Base-by-base conservation (phyloP, 2,329 filamentous ascomycete genomes). In the Fusarium sublunatum region DNA sequence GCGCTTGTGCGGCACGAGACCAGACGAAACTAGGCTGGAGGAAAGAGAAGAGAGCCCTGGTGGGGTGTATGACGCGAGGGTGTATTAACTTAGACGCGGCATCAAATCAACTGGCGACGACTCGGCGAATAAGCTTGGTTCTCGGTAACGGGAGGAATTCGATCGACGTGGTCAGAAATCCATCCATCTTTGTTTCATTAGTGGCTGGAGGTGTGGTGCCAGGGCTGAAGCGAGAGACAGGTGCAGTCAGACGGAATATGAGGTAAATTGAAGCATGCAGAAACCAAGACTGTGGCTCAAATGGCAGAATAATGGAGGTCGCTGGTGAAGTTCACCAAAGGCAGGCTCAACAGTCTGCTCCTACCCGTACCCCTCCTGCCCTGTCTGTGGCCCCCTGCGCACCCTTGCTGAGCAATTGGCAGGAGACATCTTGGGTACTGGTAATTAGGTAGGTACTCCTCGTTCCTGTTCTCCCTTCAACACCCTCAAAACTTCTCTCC, bases 81-180 rank as follows among this genome's bases (percentile, higher is more conserved):
- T 22, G 34, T 19, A 38, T 41, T 28, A 25, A 19, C 19, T 19
- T 19, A 19, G 19, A 19, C 46, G 46, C 28, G 22, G 28, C 28
- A 24, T 40, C 22, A 13, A 15, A 10, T 44, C 12, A 28, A 35
- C 34, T 29, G 25, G 48, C 39, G n/a, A 35, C 41, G 47, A 24
- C 15, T 28, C 40, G 38, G 34, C 25, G 31, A 41, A 44, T 35
- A 39, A 24, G 46, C 41, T 64, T 56, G 59, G 56, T 39, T 34
- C 41, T 65, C 61, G 52, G 61, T 65, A 54, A 41, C 61, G 57
- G 52, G 52, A 65, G 57, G 52, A 63, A 62, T 54, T 47, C 40
- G 44, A 65, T 62, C 44, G 52, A 42, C 44, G 15, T 39, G 43
- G 15, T 24, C 42, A 28, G 39, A 38, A 46, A 47, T 58, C 36